Percentiles rank a stretch among this genome's conserved stretches.
Conservation (phyloP, 1,284 basidiomycete species). For the Ustilago nuda region DNA sequence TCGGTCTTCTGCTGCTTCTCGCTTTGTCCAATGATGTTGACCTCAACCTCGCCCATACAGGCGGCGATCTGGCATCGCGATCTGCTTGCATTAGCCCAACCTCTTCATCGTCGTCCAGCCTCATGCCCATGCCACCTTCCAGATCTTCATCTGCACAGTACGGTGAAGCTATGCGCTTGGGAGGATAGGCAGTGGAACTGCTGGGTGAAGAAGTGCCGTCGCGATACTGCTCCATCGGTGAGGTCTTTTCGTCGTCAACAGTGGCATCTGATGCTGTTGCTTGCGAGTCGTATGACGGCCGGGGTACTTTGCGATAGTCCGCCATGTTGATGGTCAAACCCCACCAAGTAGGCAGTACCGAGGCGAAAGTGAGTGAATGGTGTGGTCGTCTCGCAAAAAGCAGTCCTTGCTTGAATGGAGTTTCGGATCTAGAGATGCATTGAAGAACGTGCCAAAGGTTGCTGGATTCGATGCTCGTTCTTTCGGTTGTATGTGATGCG, state of each 20-base stretch:
- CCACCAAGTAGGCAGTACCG: not conserved
- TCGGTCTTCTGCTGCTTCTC: slow-evolving; percentile 11
- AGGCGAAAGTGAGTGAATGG: not conserved
- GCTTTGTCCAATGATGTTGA: not conserved
- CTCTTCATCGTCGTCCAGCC: slow-evolving; percentile 53
- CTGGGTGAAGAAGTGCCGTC: slow-evolving; percentile 14
- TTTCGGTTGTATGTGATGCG: not conserved
- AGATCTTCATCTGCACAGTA: slow-evolving; percentile 16
- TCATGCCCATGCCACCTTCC: slow-evolving; percentile 12
- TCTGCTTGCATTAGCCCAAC: slow-evolving; percentile 57
- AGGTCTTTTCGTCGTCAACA: slow-evolving; percentile 30
- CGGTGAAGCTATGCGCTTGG: slow-evolving; percentile 5
- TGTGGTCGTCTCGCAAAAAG: not conserved
- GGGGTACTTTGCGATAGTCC: slow-evolving; percentile 6
- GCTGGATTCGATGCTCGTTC: not conserved
- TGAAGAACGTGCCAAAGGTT: not conserved
- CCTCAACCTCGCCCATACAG: slow-evolving; percentile 1
- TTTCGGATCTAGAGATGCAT: not conserved
- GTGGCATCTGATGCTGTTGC: slow-evolving; percentile 51
- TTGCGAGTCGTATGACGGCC: slow-evolving; percentile 48
- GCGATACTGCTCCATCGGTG: slow-evolving; percentile 18
- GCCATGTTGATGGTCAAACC: slow-evolving; percentile 5
- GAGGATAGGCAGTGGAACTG: slow-evolving; percentile 7
- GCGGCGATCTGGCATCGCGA: slow-evolving; percentile 13
- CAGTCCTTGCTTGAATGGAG: not conserved